Evolutionary conservation across 805 yeast species (phyloP), one percentile per base, ranked within the genome.

Genomic region (Kazachstania psychrophila): DNA sequence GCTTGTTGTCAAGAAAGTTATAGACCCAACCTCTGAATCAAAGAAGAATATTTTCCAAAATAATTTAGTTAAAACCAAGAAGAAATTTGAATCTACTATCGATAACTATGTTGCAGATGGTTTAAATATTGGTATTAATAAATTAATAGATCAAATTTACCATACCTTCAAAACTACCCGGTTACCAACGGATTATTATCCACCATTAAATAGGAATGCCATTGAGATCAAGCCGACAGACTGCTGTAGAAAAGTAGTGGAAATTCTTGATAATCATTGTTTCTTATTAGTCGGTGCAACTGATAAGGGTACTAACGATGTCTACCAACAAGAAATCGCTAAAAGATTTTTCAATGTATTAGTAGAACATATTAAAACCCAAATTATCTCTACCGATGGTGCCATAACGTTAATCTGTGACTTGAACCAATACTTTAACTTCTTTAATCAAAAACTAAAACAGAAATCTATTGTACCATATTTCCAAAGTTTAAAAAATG

Each of bases 61-160:
- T 41, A 79, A 79, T 6, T 72, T 89, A 6, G 73, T 86, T 33
- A 84, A 79, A 48, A 73, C 78, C 27, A 94, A 92, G 52, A 83
- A 86, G 52, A 72, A 72, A 40, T 73, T 92, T 42, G 98, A 92
- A 52, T 75, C 75, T 6, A 65, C 76, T 61, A 71, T 92, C 9
- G 98, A 92, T 58, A 84, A 77, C 37, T 80, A 72, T 52, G 96
- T 92, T 14, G 98, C 97, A 0, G 83, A 82, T 51, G 98, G 98
- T 0, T 67, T 92, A 22, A 88, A 86, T 49, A 72, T 82, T n/a
- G 95, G 96, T 28, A 86, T 92, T 23, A 94, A 84, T 42, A 88
- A 87, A 8, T 67, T 92, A 26, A 77, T 87, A 60, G 80, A 75
- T 47, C 95, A 89, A 53, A 75, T 88, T 14, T 84, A 81, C 36